Base-by-base conservation (phyloP, 495 filamentous ascomycete genomes). In the Aspergillus panamensis region DNA sequence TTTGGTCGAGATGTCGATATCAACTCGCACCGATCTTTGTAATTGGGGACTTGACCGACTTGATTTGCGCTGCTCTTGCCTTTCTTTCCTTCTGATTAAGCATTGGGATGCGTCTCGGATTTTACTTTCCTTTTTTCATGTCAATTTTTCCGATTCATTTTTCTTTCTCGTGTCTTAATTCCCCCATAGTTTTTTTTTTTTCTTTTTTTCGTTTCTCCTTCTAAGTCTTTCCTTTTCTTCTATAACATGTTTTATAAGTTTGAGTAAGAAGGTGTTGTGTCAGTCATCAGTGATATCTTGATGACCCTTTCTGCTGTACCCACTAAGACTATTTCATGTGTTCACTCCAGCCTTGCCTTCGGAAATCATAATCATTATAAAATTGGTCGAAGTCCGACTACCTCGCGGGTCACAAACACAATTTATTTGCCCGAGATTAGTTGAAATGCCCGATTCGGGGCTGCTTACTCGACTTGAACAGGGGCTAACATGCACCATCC, bases 101-200 rank as follows among this genome's bases (percentile, higher is more conserved):
- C 65, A 51, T 62, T 64, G 65, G 66, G 66, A 66, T 69, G 70
- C 64, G 65, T 66, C 17, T 66, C 64, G 54, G 65, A 45, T 51
- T 64, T 66, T 48, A 54, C 63, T 61, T 71, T 35, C 37, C 40
- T 53, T 53, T 60, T 62, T 66, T 55, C 42, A 35, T 68, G 66
- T 35, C 52, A 53, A 17, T 65, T 25, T 30, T 60, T 58, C 43
- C 60, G 2, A 25, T 25, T 25, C 25, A 25, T 25, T 25, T 25
- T 25, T 25, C 25, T 25, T 25, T 25, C 25, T 25, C 5, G 25
- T 25, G 25, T 25, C 2, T 25, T 25, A 66, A 42, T 68, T 68
- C 21, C 64, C 61, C 64, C 53, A 42, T 19, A 60, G 62, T 51
- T 59, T 60, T 35, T 40, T 57, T 58, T 39, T 54, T 45, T 37